Evolutionary conservation across 2,329 filamentous ascomycete genomes (phyloP).

Genomic region (Hymenoscyphus linearis): DNA sequence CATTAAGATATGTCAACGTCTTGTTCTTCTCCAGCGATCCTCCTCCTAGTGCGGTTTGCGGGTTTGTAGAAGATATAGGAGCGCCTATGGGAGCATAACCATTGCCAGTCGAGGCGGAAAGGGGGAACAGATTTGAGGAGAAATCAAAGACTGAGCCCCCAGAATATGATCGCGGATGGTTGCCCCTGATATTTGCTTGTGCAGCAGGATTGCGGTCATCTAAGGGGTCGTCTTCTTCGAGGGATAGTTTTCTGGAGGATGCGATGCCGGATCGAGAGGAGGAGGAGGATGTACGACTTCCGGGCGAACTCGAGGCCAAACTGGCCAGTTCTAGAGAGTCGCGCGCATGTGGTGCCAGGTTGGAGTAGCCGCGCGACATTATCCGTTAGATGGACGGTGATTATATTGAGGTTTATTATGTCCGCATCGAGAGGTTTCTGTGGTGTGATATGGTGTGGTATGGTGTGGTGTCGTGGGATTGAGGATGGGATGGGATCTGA

Average conservation of each 20-base stretch:
- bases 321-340: constrained; percentile 97
- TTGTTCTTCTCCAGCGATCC: constrained; percentile 92
- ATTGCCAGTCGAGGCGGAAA: constrained; percentile 72
- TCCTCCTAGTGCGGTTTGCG: constrained; percentile 55
- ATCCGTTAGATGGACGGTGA: background rate
- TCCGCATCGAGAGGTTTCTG: constrained; percentile 10
- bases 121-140: constrained; percentile 83
- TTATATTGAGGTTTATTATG: background rate
- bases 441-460: too few relatives aligned
- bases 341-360: constrained; percentile 42
- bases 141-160: constrained; percentile 94
- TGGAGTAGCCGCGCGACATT: constrained; percentile 29
- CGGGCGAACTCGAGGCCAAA: constrained; percentile 75
- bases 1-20: constrained; percentile 90
- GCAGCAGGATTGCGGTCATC: constrained; percentile 53
- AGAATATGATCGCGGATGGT: constrained; percentile 70
- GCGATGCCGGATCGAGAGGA: constrained; percentile 81
- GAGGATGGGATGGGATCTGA: background rate
- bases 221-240: constrained; percentile 80
- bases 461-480: background rate
- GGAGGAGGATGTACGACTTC: constrained; percentile 60
- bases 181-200: constrained; percentile 30
- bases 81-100: constrained; percentile 84
- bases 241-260: constrained; percentile 86
- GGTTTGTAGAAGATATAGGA: constrained; percentile 56